Conservation (phyloP, 2,329 filamentous ascomycete species). For the Mycocentrospora acerina region DNA sequence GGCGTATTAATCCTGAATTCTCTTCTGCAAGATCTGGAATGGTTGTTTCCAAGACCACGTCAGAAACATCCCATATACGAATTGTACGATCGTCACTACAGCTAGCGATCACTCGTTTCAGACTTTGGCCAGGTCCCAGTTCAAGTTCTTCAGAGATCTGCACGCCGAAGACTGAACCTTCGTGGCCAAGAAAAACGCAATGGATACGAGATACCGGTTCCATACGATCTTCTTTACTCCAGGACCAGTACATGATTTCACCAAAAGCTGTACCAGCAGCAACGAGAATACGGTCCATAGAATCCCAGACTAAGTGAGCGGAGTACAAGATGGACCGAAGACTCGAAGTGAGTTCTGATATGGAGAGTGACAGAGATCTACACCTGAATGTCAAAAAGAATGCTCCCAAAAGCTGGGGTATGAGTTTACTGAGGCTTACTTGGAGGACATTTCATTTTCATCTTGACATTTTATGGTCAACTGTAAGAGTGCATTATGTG, state of each 20-base stretch:
- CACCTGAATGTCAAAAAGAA: conserved; percentile 1
- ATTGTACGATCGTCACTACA: conserved; percentile 95
- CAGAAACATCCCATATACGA: conserved; percentile 80
- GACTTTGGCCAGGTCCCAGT: conserved; percentile 34
- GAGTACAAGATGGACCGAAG: conserved; percentile 87
- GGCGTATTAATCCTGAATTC: conserved; percentile 28
- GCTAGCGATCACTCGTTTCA: conserved; percentile 71
- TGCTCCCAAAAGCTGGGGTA: not conserved
- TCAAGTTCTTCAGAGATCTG: conserved; percentile 61
- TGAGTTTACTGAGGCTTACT: conserved; percentile 7
- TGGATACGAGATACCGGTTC: conserved; percentile 46
- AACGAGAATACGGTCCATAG: conserved; percentile 64
- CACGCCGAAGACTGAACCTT: conserved; percentile 92
- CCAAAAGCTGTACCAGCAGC: conserved; percentile 93
- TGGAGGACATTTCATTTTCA: conserved; percentile 2
- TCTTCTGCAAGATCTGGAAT: conserved; percentile 23
- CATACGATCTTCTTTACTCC: conserved; percentile 42
- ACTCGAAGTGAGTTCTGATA: conserved; percentile 60
- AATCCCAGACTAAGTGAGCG: conserved; percentile 69
- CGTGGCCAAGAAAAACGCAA: conserved; percentile 68
- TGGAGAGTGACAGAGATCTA: conserved; percentile 20
- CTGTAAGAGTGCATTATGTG: conserved; percentile 78
- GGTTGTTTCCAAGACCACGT: conserved; percentile 27
- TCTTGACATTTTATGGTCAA: conserved; percentile 37
- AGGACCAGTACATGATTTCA: conserved; percentile 89